phyloP scores from a whole-genome alignment of 352 stramenopile species.

The Pythium graminicola region DNA sequence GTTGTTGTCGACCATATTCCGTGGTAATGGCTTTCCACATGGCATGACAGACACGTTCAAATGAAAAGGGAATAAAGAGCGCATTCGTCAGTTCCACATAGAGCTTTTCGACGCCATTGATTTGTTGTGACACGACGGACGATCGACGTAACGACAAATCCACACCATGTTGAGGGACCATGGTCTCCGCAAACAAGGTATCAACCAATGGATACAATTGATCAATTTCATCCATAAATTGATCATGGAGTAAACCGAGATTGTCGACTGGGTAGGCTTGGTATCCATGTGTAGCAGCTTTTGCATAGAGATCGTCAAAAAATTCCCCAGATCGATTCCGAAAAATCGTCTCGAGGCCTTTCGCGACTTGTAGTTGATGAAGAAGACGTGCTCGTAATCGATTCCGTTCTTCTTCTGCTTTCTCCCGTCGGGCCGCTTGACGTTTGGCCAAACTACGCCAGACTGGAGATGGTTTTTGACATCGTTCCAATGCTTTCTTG shows the following conservation, averaged over 20 bases:
- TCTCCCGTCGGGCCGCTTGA: constrained; percentile 28
- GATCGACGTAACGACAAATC: constrained; percentile 18
- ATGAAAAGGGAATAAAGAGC: constrained; percentile 21
- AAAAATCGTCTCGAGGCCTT: constrained; percentile 44
- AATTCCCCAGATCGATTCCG: constrained; percentile 39
- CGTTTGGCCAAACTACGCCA: constrained; percentile 48
- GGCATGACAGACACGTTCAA: constrained; percentile 4
- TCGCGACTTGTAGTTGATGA: constrained; percentile 41
- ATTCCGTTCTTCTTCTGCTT: constrained; percentile 38
- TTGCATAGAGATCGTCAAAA: constrained; percentile 26
- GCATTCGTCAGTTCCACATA: constrained; percentile 21
- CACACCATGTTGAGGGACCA: constrained; percentile 29
- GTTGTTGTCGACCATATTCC: constrained; percentile 9
- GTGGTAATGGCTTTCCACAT: constrained; percentile 10
- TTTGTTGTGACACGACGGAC: constrained; percentile 13
- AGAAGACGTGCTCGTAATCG: constrained; percentile 36
- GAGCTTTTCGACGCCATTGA: constrained; percentile 12
- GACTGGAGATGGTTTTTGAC: too few species aligned
- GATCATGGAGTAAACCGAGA: constrained; percentile 19
- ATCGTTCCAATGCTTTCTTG: constrained; percentile 22
- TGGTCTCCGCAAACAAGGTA: constrained; percentile 36
- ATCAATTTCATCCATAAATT: constrained; percentile 27
- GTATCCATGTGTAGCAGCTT: constrained; percentile 6
- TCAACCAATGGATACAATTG: constrained; percentile 33
- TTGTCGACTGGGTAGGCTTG: constrained; percentile 18